Percentiles rank a stretch among this genome's conserved stretches.
phyloP scores from a whole-genome alignment of 257 asterid genomes.

The Ilex asprella region DNA sequence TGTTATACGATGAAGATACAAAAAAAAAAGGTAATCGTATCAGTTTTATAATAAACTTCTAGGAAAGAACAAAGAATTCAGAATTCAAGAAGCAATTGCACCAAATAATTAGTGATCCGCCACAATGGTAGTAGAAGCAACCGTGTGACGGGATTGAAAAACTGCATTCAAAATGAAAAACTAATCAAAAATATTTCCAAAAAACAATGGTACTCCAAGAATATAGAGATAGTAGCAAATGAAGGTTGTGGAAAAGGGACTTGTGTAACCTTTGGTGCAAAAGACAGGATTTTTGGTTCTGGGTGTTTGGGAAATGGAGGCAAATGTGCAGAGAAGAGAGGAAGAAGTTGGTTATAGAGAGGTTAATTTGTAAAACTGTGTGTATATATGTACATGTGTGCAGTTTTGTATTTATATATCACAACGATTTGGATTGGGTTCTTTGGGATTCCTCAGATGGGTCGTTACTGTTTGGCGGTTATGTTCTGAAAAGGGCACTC shows the following conservation, averaged over 20 bases:
- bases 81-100: neutral
- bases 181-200: neutral
- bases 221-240: neutral
- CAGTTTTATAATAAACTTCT: too few species aligned
- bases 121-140: slow-evolving; percentile 8
- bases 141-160: neutral
- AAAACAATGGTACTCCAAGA: neutral
- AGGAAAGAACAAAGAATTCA: neutral
- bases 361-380: slow-evolving; percentile 10
- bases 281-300: slow-evolving; percentile 17
- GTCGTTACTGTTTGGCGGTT: slow-evolving; percentile 21
- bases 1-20: too few species aligned
- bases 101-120: neutral
- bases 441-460: slow-evolving; percentile 14
- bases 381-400: neutral
- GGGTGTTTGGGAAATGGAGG: slow-evolving; percentile 3
- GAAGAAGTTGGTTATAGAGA: slow-evolving; percentile 25
- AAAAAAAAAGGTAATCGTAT: too few species aligned
- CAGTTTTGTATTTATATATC: neutral
- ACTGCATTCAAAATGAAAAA: too few species aligned
- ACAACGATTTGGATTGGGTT: neutral
- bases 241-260: neutral
- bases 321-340: slow-evolving; percentile 9
- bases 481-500: slow-evolving; percentile 11
- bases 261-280: slow-evolving; percentile 17